phyloP scores from a whole-genome alignment of 2,329 filamentous ascomycete genomes.

The Neonectria faginata region DNA sequence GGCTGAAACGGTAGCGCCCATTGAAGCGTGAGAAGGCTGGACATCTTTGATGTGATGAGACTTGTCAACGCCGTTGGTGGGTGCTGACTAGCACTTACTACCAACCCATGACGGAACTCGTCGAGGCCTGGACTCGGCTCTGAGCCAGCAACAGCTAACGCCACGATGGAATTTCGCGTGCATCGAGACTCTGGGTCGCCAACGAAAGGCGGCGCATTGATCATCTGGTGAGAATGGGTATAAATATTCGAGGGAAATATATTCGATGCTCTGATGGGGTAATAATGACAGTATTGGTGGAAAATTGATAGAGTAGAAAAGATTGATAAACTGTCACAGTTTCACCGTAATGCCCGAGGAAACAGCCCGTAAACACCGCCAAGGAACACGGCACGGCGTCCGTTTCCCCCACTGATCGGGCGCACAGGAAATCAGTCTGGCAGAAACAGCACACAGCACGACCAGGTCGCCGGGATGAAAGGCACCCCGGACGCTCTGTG shows the following conservation, averaged over 20 bases:
- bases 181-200: background rate
- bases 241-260: no score
- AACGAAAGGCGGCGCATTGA: background rate
- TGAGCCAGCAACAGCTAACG: background rate
- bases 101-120: no score
- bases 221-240: background rate
- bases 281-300: no score
- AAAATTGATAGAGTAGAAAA: background rate
- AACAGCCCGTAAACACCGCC: no score
- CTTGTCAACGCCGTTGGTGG: background rate
- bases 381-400: background rate
- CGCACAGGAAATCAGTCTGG: no score
- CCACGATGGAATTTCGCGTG: background rate
- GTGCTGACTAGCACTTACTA: no score
- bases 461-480: no score
- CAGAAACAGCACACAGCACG: no score
- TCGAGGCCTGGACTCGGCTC: background rate
- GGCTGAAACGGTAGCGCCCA: constrained; percentile 12
- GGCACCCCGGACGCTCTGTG: no score
- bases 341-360: background rate
- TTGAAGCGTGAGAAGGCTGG: background rate
- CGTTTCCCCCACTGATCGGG: no score
- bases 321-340: background rate
- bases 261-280: no score
- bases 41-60: background rate